A percentile compares a stretch with the other conserved stretches of the same genome.
Evolutionary conservation across 805 yeast genomes (phyloP).

Genomic region (Metschnikowia bowlesiae): DNA sequence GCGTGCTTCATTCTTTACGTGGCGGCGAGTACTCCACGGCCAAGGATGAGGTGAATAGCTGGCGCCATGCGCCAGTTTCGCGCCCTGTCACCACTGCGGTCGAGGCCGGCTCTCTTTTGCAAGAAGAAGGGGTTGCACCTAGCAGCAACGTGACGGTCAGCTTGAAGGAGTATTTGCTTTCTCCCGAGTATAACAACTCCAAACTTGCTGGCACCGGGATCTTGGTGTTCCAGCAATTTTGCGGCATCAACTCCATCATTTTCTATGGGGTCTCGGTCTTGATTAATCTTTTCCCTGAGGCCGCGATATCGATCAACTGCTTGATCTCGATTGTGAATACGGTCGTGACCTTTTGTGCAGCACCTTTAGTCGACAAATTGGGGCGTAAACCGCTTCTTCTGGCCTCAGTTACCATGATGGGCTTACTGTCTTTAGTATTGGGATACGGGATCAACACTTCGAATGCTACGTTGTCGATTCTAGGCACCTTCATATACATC

Average conservation of each 20-base stretch:
- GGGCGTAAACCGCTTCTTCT: constrained; percentile 75
- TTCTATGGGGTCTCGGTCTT: constrained; percentile 90
- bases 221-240: constrained; percentile 81
- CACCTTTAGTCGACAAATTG: constrained; percentile 65
- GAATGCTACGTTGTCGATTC: constrained; percentile 48
- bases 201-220: constrained; percentile 64
- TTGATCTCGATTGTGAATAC: constrained; percentile 72
- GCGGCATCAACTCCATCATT: constrained; percentile 89
- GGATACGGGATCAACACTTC: constrained; percentile 58
- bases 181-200: constrained; percentile 52
- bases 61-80: constrained; percentile 19
- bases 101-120: constrained; percentile 18
- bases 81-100: constrained; percentile 1
- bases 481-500: constrained; percentile 69
- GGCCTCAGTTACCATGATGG: constrained; percentile 67
- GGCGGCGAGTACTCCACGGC: constrained; percentile 36
- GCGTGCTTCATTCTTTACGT: constrained; percentile 32
- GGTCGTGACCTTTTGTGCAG: constrained; percentile 66
- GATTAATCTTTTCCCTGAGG: constrained; percentile 63
- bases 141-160: constrained; percentile 14
- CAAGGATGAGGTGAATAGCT: constrained; percentile 35
- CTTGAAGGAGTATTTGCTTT: constrained; percentile 44
- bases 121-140: constrained; percentile 13
- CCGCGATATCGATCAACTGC: constrained; percentile 70
- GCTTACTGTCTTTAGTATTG: constrained; percentile 56